A percentile compares a stretch with the other conserved stretches of the same genome.
Evolutionary conservation across 139 green algal genomes (phyloP).

Genomic region (Axilococcus clingmanii): DNA sequence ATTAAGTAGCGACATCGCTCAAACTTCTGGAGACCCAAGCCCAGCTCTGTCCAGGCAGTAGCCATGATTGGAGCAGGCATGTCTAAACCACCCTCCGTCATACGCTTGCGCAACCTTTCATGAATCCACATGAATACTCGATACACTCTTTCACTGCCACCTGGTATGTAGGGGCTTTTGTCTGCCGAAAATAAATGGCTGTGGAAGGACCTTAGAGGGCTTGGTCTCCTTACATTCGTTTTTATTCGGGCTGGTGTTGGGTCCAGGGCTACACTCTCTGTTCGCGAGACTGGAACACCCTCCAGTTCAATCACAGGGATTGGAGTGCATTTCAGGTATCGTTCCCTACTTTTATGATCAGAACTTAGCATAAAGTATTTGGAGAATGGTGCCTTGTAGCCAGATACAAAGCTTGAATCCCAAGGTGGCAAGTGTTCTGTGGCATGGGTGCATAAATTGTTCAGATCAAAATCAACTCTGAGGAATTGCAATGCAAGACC

Average conservation of each 20-base stretch:
- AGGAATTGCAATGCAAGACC: slow-evolving; percentile 35
- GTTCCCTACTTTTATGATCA: neutral
- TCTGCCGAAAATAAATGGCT: neutral
- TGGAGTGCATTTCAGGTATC: neutral
- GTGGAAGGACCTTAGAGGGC: neutral
- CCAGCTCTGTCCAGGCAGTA: slow-evolving; percentile 1
- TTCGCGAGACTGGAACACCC: neutral
- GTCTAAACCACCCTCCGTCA: slow-evolving; percentile 7
- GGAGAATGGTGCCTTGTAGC: neutral
- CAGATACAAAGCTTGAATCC: neutral
- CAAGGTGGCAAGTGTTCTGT: neutral
- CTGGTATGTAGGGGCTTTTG: slow-evolving; percentile 5
- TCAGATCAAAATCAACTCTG: slow-evolving; percentile 32
- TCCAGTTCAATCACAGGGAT: neutral
- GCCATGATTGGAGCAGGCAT: slow-evolving; percentile 21
- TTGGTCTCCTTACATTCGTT: neutral
- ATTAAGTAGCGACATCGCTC: slow-evolving; percentile 26
- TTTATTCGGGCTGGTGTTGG: neutral
- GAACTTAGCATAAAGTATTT: neutral
- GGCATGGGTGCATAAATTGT: slow-evolving; percentile 29
- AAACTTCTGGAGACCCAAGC: slow-evolving; percentile 13
- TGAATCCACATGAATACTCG: slow-evolving; percentile 20
- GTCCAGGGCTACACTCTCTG: neutral
- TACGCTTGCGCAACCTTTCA: slow-evolving; percentile 1
- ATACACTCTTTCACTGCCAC: slow-evolving; percentile 17